phyloP scores from a whole-genome alignment of 768 basidiomycete species.

The Tricholoma bakamatsutake region DNA sequence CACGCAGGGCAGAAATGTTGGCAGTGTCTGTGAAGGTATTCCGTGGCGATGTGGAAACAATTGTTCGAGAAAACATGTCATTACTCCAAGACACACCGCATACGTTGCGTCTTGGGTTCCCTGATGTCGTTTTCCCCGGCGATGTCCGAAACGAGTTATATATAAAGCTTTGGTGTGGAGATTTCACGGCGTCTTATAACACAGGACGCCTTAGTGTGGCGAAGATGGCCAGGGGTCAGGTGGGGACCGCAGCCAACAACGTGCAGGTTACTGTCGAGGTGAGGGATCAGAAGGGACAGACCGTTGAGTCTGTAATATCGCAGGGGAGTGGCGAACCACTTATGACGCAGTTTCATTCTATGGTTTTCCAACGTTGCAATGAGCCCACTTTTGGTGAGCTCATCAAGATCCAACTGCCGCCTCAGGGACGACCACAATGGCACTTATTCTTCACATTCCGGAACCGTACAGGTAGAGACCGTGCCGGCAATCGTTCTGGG shows the following conservation, averaged over 20 bases:
- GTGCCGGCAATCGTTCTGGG: slow-evolving; percentile 29
- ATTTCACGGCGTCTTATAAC: slow-evolving; percentile 59
- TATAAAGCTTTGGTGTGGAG: slow-evolving; percentile 93
- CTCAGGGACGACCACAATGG: slow-evolving; percentile 64
- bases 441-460: slow-evolving; percentile 95
- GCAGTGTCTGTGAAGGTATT: slow-evolving; percentile 84
- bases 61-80: slow-evolving; percentile 80
- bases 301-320: slow-evolving; percentile 67
- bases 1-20: slow-evolving; percentile 73
- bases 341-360: slow-evolving; percentile 78
- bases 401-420: slow-evolving; percentile 78
- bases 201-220: slow-evolving; percentile 53
- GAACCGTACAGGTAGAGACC: slow-evolving; percentile 54
- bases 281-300: slow-evolving; percentile 60
- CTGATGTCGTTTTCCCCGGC: slow-evolving; percentile 93
- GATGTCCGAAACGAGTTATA: slow-evolving; percentile 93
- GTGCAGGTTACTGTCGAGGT: slow-evolving; percentile 93
- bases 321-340: slow-evolving; percentile 83
- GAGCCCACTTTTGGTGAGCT: slow-evolving; percentile 92
- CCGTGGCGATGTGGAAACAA: slow-evolving; percentile 69
- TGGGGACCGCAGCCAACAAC: slow-evolving; percentile 54
- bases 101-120: slow-evolving; percentile 86
- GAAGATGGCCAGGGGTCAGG: slow-evolving; percentile 52
- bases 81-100: slow-evolving; percentile 76
- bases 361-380: slow-evolving; percentile 85